A percentile compares a stretch with the other conserved stretches of the same genome.
phyloP scores from a whole-genome alignment of 108 stramenopile species.

The Chaetoceros tenuissimus region DNA sequence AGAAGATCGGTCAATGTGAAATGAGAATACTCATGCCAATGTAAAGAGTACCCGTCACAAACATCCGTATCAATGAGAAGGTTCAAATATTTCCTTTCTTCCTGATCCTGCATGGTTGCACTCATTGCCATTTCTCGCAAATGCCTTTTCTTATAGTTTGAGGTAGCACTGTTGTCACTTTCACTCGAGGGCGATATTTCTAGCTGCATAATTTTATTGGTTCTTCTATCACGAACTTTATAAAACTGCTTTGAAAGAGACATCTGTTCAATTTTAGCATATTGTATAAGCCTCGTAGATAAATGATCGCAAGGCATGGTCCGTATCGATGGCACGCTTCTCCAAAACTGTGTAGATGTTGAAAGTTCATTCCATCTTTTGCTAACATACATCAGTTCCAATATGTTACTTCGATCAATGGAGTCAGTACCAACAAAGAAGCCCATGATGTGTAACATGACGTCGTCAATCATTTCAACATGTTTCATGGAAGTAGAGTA shows the following conservation, averaged over 20 bases:
- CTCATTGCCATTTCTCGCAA: not conserved
- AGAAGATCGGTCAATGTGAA: not conserved
- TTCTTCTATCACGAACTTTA: not conserved
- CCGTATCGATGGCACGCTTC: not conserved
- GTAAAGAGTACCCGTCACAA: not conserved
- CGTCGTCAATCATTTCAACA: not conserved
- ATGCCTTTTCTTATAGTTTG: not conserved
- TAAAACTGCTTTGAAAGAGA: not conserved
- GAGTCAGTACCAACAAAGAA: not conserved
- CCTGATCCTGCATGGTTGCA: not conserved
- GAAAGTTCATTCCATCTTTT: not conserved
- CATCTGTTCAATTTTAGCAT: not conserved
- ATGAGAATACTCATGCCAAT: not conserved
- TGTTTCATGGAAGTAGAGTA: not conserved
- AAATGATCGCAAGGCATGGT: not conserved
- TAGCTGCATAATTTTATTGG: not conserved
- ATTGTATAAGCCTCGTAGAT: not conserved
- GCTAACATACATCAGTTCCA: not conserved
- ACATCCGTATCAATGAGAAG: not conserved
- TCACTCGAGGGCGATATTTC: not conserved
- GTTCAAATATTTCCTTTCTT: not conserved
- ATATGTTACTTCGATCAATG: not conserved
- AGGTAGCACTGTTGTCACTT: not conserved
- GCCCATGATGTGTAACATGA: not conserved
- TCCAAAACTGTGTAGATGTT: not conserved